Evolutionary conservation across 352 stramenopile species (phyloP).

Genomic region (Globisporangium carolinianum): DNA sequence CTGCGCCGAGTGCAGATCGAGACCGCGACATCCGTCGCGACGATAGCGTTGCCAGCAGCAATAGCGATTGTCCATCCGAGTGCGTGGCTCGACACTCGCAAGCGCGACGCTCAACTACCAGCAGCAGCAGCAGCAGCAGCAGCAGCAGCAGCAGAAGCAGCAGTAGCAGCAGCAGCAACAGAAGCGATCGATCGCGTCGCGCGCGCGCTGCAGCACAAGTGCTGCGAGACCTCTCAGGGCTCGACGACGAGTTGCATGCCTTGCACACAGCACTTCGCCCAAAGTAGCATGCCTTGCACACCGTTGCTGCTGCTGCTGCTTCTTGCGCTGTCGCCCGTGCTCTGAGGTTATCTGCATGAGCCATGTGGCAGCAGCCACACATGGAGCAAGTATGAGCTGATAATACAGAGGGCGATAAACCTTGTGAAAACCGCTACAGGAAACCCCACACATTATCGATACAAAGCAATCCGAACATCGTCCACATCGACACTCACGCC

Average conservation of each 20-base stretch:
- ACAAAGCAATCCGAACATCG: background rate
- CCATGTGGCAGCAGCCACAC: background rate
- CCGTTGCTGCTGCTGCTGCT: background rate
- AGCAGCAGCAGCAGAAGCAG: background rate
- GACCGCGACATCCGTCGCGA: background rate
- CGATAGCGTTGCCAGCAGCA: background rate
- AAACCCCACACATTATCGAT: background rate
- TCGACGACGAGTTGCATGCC: constrained; percentile 18
- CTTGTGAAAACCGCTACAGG: background rate
- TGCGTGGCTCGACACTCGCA: background rate
- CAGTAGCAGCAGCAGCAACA: background rate
- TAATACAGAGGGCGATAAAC: background rate
- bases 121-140: background rate
- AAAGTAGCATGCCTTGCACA: background rate
- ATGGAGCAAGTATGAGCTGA: background rate
- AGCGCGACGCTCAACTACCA: background rate
- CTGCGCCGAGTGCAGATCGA: background rate
- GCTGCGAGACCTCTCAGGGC: constrained; percentile 33
- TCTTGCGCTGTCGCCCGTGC: no score
- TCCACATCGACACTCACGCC: background rate
- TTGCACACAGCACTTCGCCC: constrained; percentile 4
- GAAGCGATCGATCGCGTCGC: background rate
- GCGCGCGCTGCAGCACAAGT: background rate
- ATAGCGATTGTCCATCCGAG: background rate
- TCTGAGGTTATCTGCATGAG: no score